phyloP scores from a whole-genome alignment of 2,329 filamentous ascomycete genomes.

The Aureobasidium zeae region DNA sequence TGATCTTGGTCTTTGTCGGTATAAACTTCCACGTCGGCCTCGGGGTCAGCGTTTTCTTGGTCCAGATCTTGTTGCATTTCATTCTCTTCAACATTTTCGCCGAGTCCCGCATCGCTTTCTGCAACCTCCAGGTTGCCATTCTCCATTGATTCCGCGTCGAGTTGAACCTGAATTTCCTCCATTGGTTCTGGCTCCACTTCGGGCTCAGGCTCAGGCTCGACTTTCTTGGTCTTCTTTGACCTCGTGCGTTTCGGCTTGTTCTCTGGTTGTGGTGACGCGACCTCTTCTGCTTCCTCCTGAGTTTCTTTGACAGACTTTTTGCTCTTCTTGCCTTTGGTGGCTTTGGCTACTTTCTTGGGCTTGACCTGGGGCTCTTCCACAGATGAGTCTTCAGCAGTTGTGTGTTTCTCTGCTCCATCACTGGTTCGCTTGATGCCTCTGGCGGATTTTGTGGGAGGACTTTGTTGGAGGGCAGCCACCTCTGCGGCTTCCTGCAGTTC shows the following conservation, averaged over 20 bases:
- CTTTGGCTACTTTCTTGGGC: constrained; percentile 18
- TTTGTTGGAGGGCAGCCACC: constrained; percentile 24
- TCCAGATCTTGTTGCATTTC: constrained; percentile 5
- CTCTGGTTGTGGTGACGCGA: constrained; percentile 3
- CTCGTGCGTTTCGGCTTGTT: constrained; percentile 13
- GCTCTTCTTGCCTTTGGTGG: constrained; percentile 18
- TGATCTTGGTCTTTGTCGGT: background rate
- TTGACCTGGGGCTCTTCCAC: constrained; percentile 9
- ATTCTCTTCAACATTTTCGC: constrained; percentile 4
- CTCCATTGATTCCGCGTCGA: constrained; percentile 43
- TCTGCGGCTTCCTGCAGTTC: constrained; percentile 20
- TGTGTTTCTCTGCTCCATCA: constrained; percentile 25
- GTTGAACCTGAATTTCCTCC: constrained; percentile 26
- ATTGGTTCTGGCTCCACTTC: constrained; percentile 22
- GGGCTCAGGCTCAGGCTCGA: constrained; percentile 16
- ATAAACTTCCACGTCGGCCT: constrained; percentile 8
- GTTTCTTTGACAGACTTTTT: constrained; percentile 19
- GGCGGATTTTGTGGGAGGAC: constrained; percentile 24
- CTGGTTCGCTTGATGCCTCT: constrained; percentile 31
- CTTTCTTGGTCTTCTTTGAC: constrained; percentile 13
- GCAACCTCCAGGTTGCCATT: constrained; percentile 20
- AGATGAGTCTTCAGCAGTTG: background rate
- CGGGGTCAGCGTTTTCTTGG: constrained; percentile 3
- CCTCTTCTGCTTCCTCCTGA: constrained; percentile 16
- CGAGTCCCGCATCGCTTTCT: background rate